Evolutionary conservation across 768 basidiomycete genomes (phyloP).

Genomic region (Russula virescens): DNA sequence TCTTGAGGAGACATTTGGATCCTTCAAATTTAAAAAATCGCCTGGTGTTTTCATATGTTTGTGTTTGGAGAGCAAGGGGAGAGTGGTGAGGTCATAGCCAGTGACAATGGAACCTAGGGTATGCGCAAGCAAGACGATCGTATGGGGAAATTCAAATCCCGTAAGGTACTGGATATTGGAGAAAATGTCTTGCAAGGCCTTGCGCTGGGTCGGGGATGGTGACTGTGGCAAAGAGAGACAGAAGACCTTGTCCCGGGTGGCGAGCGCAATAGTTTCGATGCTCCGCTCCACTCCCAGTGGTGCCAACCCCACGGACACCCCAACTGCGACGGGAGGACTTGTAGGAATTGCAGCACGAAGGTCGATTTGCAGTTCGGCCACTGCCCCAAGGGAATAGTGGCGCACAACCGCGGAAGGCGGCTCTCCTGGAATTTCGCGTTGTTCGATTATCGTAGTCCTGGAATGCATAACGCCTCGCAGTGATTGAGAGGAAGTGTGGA

Average conservation of each 20-base stretch:
- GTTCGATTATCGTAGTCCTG: neutral
- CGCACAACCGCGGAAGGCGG: neutral
- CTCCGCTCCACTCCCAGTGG: neutral
- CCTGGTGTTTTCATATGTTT: neutral
- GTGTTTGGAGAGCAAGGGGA: neutral
- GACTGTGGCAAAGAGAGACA: neutral
- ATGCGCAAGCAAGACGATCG: slow-evolving; percentile 7
- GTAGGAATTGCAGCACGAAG: neutral
- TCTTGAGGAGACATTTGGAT: neutral
- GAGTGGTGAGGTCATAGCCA: slow-evolving; percentile 14
- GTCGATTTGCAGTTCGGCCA: neutral
- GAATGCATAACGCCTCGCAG: too few relatives aligned
- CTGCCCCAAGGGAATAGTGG: neutral
- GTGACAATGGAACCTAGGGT: neutral
- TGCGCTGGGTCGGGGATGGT: neutral
- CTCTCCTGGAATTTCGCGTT: neutral
- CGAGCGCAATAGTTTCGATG: neutral
- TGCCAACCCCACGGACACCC: slow-evolving; percentile 1
- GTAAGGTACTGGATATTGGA: slow-evolving; percentile 6
- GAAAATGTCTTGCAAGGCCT: slow-evolving; percentile 12
- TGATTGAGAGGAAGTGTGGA: too few relatives aligned
- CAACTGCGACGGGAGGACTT: neutral
- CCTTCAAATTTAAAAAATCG: neutral
- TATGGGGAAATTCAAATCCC: slow-evolving; percentile 17
- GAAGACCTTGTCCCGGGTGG: slow-evolving; percentile 2